Base-by-base conservation (phyloP, 495 filamentous ascomycete species). In the Penicillium samsonianum region DNA sequence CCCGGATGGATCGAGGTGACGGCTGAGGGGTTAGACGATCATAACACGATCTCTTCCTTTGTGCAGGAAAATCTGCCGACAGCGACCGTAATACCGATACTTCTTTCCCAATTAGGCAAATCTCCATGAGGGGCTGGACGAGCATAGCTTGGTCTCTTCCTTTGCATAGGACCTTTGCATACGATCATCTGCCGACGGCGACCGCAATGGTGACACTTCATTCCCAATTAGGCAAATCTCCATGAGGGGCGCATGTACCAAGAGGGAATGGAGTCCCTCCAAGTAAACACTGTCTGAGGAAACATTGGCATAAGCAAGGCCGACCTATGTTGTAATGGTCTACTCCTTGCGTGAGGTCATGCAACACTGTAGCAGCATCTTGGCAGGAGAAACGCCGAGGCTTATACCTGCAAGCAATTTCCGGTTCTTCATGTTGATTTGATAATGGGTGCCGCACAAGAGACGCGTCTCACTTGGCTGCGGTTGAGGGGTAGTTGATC, bases 181-280 rank as follows among this genome's bases (percentile, higher is more conserved):
- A 38, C 2, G 7, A 38, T 0, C 4, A 38, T 17, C 16, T 8
- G 35, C 35, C 35, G 33, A 50, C 47, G 56, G 35, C 17, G 20
- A 28, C 17, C 14, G 7, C 40, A 26, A 35, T 57, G 53, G 44
- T 38, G 62, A 57, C 12, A 48, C 30, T 28, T 28, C 28, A 44
- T 25, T 55, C 64, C 56, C 11, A 4, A 57, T 60, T 40, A 31
- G 64, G 62, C 23, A 67, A 64, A 65, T 53, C 50, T 46, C 64
- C 64, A 55, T 60, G 64, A 49, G 64, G 61, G 57, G 64, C 55
- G 62, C 50, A 53, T 46, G 28, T 17, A 51, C 25, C 31, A 38
- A 16, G 28, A 41, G 2, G 4, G 12, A 9, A 48, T 14, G 41
- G 2, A 25, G 4, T 25, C n/a, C 55, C 53, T 53, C 42, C 43